Evolutionary conservation across 768 basidiomycete genomes (phyloP), one percentile per base, ranked within the genome.

Genomic region (Thelephora ganbajun): DNA sequence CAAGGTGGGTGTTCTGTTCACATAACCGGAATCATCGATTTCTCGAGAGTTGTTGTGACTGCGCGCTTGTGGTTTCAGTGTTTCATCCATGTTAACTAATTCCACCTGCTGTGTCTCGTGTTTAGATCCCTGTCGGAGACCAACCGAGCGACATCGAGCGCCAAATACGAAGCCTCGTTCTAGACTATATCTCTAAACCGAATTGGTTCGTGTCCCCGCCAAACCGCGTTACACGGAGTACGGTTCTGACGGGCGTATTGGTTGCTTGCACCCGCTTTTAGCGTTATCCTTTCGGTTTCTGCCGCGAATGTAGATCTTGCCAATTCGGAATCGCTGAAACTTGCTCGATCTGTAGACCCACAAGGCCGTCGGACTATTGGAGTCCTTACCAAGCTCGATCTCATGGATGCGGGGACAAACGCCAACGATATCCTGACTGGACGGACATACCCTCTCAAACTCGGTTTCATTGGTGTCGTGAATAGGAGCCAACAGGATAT

Each of bases 321-420:
- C 59, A 99, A 98, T 63, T 98, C 96, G 0, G 96, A 98, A 62
- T 84, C 96, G 2, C 77, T 99, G 51, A 97, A 98, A 63, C 82
- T 99, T 33, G 96, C 94, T 11, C 85, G 96, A 41, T 79, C 81
- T 11, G 91, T 98, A 43, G 96, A 99, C 58, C 88, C 94, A 0
- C 90, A 96, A 64, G 93, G 94, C 11, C 80, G 96, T 26, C 79
- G 96, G 26, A 99, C 96, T 11, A 90, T 98, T 48, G 96, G 96
- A 45, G 86, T 99, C 16, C 72, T 99, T 45, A 94, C 94, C 12
- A 99, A 99, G 65, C 77, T 98, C 33, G 96, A 99, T 66, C 74
- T 99, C 42, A 99, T 99, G 96, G 96, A 98, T 57, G 93, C 93
- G 5, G 96, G 96, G 23, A 99, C 96, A 33, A 97, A 99, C 62